Percentiles rank a stretch among this genome's conserved stretches.
Evolutionary conservation across 139 green algal genomes (phyloP).

Genomic region (Spirogloea muscicola): DNA sequence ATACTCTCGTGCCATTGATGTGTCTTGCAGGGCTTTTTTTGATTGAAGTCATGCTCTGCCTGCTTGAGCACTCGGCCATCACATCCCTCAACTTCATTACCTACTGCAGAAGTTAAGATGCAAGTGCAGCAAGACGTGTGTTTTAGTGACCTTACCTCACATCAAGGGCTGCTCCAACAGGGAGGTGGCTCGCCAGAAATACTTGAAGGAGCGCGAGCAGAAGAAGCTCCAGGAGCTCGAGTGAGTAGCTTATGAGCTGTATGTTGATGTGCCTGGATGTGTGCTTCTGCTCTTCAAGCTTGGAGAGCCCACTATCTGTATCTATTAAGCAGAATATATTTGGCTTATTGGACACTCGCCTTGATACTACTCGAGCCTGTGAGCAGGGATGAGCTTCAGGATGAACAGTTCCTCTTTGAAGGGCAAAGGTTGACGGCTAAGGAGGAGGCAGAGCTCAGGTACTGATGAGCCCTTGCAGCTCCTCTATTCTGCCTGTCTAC

Average conservation of each 20-base stretch:
- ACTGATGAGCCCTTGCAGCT: no score
- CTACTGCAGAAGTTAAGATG: background rate
- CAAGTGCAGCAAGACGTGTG: background rate
- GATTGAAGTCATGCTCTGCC: background rate
- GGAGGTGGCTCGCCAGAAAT: slow-evolving; percentile 88
- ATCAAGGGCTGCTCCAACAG: slow-evolving; percentile 51
- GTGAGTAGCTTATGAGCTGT: slow-evolving; percentile 9
- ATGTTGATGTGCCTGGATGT: background rate
- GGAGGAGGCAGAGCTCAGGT: slow-evolving; percentile 78
- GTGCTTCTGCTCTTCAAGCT: background rate
- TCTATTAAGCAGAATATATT: background rate
- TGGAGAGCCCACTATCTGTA: background rate
- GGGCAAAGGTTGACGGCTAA: slow-evolving; percentile 67
- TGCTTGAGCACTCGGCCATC: background rate
- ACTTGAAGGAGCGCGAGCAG: slow-evolving; percentile 87
- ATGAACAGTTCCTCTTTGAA: slow-evolving; percentile 74
- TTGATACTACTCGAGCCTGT: background rate
- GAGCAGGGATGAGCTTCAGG: slow-evolving; percentile 67
- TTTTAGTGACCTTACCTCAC: background rate
- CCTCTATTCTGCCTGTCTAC: no score
- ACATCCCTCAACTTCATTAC: background rate
- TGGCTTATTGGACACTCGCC: background rate
- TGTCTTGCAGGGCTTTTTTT: background rate
- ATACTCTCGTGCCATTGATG: background rate
- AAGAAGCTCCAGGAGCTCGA: slow-evolving; percentile 75